These are phyloP conservation scores for Fragilaria radians DNA, from an alignment of 108 stramenopile genomes.

Conservation along the genomic window DNA sequence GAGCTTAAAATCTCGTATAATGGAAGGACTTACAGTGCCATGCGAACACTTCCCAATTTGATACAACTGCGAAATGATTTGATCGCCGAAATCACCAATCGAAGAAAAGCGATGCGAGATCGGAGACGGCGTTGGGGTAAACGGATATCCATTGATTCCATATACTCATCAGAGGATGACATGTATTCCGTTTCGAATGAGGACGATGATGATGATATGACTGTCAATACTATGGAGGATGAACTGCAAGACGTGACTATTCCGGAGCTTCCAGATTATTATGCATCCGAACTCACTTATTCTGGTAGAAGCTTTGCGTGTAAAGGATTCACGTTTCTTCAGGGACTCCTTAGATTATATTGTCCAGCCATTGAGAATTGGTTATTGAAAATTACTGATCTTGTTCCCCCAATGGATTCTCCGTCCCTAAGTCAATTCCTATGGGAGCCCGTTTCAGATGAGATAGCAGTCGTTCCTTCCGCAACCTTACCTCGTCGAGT, in stretches of 20 bases:
- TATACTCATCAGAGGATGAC: background rate
- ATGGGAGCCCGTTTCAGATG: constrained; percentile 44
- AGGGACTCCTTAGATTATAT: constrained; percentile 52
- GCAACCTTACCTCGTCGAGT: background rate
- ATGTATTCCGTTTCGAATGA: background rate
- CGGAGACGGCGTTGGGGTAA: constrained; percentile 7
- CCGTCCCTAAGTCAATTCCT: constrained; percentile 58
- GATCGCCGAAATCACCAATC: constrained; percentile 40
- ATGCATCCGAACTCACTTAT: constrained; percentile 2
- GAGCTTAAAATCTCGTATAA: constrained; percentile 60
- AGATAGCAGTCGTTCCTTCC: background rate
- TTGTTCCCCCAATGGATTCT: constrained; percentile 47
- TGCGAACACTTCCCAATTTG: constrained; percentile 59
- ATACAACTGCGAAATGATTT: constrained; percentile 63
- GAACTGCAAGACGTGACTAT: constrained; percentile 26
- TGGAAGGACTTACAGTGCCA: constrained; percentile 65
- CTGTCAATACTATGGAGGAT: background rate
- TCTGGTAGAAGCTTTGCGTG: constrained; percentile 41
- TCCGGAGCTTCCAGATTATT: constrained; percentile 50
- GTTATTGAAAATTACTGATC: constrained; percentile 49
- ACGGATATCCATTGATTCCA: background rate
- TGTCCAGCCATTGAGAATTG: constrained; percentile 67
- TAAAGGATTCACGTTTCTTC: constrained; percentile 59
- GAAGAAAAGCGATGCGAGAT: constrained; percentile 3
- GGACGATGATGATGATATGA: constrained; percentile 10